Conservation (phyloP, 1,284 basidiomycete species). For the Xerocomus amazonicus region DNA sequence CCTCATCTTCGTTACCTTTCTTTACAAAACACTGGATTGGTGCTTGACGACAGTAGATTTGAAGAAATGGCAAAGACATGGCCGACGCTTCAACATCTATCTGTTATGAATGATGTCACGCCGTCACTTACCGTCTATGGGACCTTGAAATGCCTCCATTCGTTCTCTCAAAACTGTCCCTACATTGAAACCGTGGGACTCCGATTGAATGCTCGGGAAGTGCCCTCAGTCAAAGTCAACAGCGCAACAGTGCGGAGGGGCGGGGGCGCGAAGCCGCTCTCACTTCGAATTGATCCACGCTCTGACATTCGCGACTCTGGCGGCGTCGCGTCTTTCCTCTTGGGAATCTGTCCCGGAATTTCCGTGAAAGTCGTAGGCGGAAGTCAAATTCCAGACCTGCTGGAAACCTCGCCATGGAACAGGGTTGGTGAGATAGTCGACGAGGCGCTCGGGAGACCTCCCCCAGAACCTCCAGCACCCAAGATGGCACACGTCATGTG, state of each 20-base stretch:
- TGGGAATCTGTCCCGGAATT: slow-evolving; percentile 13
- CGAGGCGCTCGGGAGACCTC: neutral
- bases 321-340: slow-evolving; percentile 17
- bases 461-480: neutral
- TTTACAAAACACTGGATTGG: slow-evolving; percentile 12
- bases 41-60: slow-evolving; percentile 19
- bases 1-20: slow-evolving; percentile 17
- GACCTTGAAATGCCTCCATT: slow-evolving; percentile 14
- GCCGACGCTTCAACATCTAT: slow-evolving; percentile 20
- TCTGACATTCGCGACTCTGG: slow-evolving; percentile 22
- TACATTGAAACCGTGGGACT: slow-evolving; percentile 18
- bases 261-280: neutral
- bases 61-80: slow-evolving; percentile 23
- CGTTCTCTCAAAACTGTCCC: slow-evolving; percentile 15
- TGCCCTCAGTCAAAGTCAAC: slow-evolving; percentile 3
- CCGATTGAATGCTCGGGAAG: slow-evolving; percentile 17
- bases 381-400: slow-evolving; percentile 11
- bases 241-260: neutral
- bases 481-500: neutral
- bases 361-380: slow-evolving; percentile 5
- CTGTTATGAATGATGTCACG: slow-evolving; percentile 17
- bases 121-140: slow-evolving; percentile 15
- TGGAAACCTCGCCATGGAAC: slow-evolving; percentile 21
- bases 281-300: slow-evolving; percentile 13
- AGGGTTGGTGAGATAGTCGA: neutral